Conservation (phyloP, 305 asterid species). For the Fraxinus platypoda region DNA sequence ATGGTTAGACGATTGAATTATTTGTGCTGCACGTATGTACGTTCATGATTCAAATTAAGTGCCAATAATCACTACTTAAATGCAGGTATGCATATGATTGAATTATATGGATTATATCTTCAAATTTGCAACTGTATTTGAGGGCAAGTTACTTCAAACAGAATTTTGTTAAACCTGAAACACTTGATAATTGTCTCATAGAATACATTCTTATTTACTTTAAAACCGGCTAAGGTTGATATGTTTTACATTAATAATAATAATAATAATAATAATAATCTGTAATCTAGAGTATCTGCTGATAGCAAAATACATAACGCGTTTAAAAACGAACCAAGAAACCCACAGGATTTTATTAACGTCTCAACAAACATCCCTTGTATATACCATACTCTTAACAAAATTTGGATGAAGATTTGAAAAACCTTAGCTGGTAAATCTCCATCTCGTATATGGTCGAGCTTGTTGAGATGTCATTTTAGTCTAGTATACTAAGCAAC, state of each 20-base stretch:
- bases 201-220: background rate
- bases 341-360: background rate
- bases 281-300: background rate
- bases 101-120: background rate
- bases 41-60: background rate
- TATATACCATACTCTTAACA: background rate
- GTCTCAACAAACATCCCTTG: background rate
- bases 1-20: background rate
- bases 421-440: background rate
- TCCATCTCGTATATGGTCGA: background rate
- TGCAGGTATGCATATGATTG: background rate
- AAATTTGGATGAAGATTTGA: background rate
- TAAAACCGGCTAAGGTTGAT: background rate
- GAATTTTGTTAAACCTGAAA: background rate
- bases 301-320: background rate
- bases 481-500: background rate
- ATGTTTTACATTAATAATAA: background rate
- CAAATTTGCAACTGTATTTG: background rate
- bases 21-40: background rate
- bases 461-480: background rate
- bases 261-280: background rate
- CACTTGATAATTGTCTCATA: background rate
- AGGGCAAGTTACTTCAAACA: background rate
- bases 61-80: background rate
- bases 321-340: background rate